Percentiles rank a stretch among this genome's conserved stretches.
Evolutionary conservation across 306 rosid genomes (phyloP).

Genomic region (Vigna radiata): DNA sequence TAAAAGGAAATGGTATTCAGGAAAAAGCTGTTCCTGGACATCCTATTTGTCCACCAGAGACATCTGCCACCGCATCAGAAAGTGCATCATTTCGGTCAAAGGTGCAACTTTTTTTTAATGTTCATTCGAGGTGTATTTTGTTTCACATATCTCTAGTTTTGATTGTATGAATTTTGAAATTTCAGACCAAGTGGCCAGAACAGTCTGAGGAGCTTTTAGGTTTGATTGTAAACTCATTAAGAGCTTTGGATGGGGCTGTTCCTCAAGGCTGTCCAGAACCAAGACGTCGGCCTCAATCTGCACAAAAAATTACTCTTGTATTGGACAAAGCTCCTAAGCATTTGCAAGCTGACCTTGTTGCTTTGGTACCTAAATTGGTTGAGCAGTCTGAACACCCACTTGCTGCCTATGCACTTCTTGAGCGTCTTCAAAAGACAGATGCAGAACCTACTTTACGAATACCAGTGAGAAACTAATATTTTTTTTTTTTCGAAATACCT

Average conservation of each 20-base stretch:
- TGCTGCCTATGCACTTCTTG: slow-evolving; percentile 92
- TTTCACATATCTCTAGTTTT: slow-evolving; percentile 21
- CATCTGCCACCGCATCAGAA: slow-evolving; percentile 74
- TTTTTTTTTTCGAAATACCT: slow-evolving; percentile 36
- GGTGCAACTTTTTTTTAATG: slow-evolving; percentile 55
- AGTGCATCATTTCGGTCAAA: slow-evolving; percentile 70
- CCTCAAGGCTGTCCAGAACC: slow-evolving; percentile 98
- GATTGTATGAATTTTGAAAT: slow-evolving; percentile 47
- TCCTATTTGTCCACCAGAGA: slow-evolving; percentile 83
- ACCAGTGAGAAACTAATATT: slow-evolving; percentile 68
- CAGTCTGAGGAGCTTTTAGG: slow-evolving; percentile 99
- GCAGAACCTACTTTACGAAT: slow-evolving; percentile 86
- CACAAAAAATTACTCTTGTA: slow-evolving; percentile 91
- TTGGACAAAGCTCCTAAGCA: slow-evolving; percentile 97
- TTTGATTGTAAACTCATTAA: slow-evolving; percentile 91
- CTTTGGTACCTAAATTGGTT: slow-evolving; percentile 93
- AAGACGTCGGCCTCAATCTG: slow-evolving; percentile 94
- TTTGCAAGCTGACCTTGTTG: slow-evolving; percentile 88
- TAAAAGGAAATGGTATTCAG: slow-evolving; percentile 54
- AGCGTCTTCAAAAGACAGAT: slow-evolving; percentile 88
- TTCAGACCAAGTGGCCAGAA: slow-evolving; percentile 97
- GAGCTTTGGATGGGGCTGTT: slow-evolving; percentile 96
- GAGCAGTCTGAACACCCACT: slow-evolving; percentile 95
- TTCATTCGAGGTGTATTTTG: slow-evolving; percentile 39
- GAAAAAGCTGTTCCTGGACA: slow-evolving; percentile 73